Conservation (phyloP, 164 flowering plant genomes). For the Chimonanthus salicifolius region DNA sequence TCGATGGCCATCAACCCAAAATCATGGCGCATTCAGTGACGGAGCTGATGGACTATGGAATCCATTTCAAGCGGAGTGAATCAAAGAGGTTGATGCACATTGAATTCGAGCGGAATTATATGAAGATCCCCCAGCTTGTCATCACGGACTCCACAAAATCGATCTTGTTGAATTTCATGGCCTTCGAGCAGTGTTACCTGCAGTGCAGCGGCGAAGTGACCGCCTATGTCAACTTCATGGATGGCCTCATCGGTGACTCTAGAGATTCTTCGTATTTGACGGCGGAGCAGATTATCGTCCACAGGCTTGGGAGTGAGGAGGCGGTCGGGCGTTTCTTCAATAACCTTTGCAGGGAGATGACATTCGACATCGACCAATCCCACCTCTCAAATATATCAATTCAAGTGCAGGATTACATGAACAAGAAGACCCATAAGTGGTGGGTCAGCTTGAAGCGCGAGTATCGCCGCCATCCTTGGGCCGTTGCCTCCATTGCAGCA, state of each 20-base stretch:
- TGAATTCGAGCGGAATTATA: conserved; percentile 9
- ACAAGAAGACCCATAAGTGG: conserved; percentile 12
- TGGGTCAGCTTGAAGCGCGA: conserved; percentile 16
- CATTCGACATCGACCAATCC: conserved; percentile 13
- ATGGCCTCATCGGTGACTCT: conserved; percentile 17
- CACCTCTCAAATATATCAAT: conserved; percentile 13
- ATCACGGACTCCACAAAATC: conserved; percentile 21
- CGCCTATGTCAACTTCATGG: conserved; percentile 20
- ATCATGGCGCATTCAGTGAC: neutral
- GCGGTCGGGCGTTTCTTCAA: conserved; percentile 23
- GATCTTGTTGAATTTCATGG: conserved; percentile 25
- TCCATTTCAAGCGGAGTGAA: neutral
- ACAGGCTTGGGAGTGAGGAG: conserved; percentile 21
- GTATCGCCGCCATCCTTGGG: conserved; percentile 22
- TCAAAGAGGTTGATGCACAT: conserved; percentile 11
- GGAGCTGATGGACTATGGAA: neutral
- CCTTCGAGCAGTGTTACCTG: conserved; percentile 23
- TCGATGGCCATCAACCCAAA: neutral
- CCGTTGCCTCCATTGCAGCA: conserved; percentile 12
- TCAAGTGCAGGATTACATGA: neutral
- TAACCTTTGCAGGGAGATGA: conserved; percentile 15
- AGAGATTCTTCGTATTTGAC: conserved; percentile 17
- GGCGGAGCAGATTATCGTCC: conserved; percentile 15
- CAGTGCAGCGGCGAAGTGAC: conserved; percentile 14
- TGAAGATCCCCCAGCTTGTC: conserved; percentile 19